Evolutionary conservation across 148 eudicot species (phyloP), one percentile per base, ranked within the genome.

Genomic region (Chenopodium quinoa): DNA sequence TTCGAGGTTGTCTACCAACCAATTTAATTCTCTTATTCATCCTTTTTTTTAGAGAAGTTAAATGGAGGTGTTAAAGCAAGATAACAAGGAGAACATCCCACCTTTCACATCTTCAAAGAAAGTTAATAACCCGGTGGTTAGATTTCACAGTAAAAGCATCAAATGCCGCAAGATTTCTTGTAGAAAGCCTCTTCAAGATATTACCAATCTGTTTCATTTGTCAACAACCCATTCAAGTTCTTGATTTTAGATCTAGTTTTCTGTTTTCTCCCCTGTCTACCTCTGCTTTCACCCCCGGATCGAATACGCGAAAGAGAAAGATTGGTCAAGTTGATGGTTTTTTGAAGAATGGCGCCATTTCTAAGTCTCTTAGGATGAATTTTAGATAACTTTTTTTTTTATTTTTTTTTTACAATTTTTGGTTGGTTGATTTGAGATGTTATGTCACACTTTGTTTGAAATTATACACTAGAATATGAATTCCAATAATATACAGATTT

Each of bases 71-170:
- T 72, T 40, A 19, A 44, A 47, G 4, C n/a, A 56, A 16, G 73
- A 20, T 10, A 79, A 79, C 27, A 84, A 84, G 73, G 86, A 84
- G 77, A 84, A 84, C 5, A 75, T 80, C 70, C 83, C 82, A 46
- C 86, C 86, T 6, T 67, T 75, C 23, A 40, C 37, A 20, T 56
- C 79, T 9, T 66, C 79, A 23, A 75, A 56, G 32, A 75, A 69
- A 79, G 10, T 56, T 10, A 67, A n/a, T 66, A 79, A 40, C 78
- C 23, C 79, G 75, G 4, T 58, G 58, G 4, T 46, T 82, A n/a
- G 25, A 16, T 20, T 60, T 62, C 75, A 74, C 17, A 40, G 50
- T 16, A 83, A 83, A 46, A 20, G 70, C 12, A 68, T 37, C 52
- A 75, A 62, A 75, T 67, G 70, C 27, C 74, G 79, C 16, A 54